Evolutionary conservation across 495 filamentous ascomycete genomes (phyloP).

Genomic region (Sphaerosporella brunnea): DNA sequence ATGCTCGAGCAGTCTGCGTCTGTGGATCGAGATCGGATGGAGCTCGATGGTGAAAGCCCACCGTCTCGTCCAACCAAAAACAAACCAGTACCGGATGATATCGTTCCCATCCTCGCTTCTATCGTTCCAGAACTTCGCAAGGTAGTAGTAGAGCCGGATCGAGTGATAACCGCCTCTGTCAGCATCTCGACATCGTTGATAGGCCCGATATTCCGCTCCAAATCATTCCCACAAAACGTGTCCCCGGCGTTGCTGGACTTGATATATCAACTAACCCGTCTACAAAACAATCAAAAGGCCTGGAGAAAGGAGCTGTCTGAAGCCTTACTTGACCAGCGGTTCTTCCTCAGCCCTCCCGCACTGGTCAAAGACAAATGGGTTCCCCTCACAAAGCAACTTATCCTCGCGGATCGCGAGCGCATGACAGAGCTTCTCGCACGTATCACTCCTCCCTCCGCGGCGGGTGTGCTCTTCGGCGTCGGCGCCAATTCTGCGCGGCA

Average conservation of each 20-base stretch:
- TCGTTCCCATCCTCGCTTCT: conserved; percentile 57
- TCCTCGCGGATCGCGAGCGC: conserved; percentile 68
- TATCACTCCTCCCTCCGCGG: conserved; percentile 72
- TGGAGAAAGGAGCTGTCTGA: conserved; percentile 90
- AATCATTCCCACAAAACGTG: conserved; percentile 74
- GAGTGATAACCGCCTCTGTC: conserved; percentile 54
- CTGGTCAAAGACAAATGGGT: conserved; percentile 63
- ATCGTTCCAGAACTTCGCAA: conserved; percentile 72
- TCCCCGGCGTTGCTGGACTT: conserved; percentile 51
- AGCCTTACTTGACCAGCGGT: conserved; percentile 74
- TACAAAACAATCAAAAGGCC: conserved; percentile 62
- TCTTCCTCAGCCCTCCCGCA: conserved; percentile 49
- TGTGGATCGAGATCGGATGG: not conserved
- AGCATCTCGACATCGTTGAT: conserved; percentile 72
- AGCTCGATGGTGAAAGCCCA: conserved; percentile 7
- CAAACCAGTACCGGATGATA: conserved; percentile 44
- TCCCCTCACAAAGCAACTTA: conserved; percentile 64
- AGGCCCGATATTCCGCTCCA: conserved; percentile 64
- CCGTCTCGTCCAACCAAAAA: conserved; percentile 20
- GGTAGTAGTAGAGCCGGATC: conserved; percentile 70
- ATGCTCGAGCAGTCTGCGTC: conserved; percentile 11
- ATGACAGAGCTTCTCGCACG: conserved; percentile 63
- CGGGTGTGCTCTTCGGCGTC: conserved; percentile 93
- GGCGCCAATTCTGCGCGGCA: conserved; percentile 84
- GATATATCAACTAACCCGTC: conserved; percentile 55